Percentiles rank a stretch among this genome's conserved stretches.
Evolutionary conservation across 306 rosid genomes (phyloP).

Genomic region (Canavalia gladiata): DNA sequence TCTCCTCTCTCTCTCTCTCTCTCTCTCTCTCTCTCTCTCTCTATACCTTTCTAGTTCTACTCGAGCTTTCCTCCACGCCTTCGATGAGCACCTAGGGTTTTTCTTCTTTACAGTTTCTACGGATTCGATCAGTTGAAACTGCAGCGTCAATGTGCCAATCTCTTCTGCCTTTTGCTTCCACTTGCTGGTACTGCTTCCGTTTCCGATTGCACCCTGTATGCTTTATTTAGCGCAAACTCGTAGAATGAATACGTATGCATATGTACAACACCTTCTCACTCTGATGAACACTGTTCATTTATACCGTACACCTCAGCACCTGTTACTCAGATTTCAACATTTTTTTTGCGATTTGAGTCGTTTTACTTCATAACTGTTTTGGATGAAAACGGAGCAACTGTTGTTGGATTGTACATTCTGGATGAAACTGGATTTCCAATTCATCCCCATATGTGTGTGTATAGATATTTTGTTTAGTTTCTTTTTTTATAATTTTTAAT

Average conservation of each 20-base stretch:
- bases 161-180: constrained; percentile 28
- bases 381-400: constrained; percentile 7
- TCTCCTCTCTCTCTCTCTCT: too few species aligned
- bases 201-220: constrained; percentile 42
- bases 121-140: neutral
- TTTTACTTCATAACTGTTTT: constrained; percentile 30
- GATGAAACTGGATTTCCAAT: constrained; percentile 1
- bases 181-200: constrained; percentile 51
- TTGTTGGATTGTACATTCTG: neutral
- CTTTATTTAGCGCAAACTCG: neutral
- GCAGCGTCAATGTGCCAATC: constrained; percentile 40
- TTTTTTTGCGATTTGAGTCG: constrained; percentile 17
- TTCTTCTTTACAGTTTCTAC: constrained; percentile 5
- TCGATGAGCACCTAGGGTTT: constrained; percentile 57
- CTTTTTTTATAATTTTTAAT: neutral
- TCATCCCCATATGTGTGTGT: neutral
- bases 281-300: constrained; percentile 4
- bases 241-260: neutral
- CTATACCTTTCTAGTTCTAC: neutral
- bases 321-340: constrained; percentile 30
- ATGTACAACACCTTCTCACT: neutral
- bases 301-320: constrained; percentile 12
- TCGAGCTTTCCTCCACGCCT: constrained; percentile 24
- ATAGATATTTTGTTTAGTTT: neutral
- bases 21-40: neutral